These are phyloP conservation scores for Cytospora leucostoma DNA, from an alignment of 2,329 filamentous ascomycete genomes.

Conservation along the genomic window DNA sequence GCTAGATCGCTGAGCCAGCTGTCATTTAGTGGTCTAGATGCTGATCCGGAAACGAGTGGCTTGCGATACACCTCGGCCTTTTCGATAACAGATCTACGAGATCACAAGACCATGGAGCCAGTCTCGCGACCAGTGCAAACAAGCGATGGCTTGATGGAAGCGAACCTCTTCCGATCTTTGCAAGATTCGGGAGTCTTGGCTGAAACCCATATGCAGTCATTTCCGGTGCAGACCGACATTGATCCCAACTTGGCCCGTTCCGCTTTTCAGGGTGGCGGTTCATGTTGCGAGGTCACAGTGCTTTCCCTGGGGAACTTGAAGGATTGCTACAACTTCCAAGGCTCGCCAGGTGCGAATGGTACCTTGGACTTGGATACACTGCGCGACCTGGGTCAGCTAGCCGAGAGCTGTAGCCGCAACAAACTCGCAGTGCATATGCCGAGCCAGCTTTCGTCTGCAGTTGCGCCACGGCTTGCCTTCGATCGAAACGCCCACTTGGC, in stretches of 20 bases:
- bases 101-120: conserved; percentile 9
- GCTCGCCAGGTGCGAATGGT: no score
- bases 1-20: conserved; percentile 1
- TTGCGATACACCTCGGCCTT: conserved; percentile 5
- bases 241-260: conserved; percentile 2
- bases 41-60: background rate
- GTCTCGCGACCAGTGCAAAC: background rate
- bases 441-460: conserved; percentile 8
- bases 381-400: background rate
- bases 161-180: background rate
- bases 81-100: background rate
- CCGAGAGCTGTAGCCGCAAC: background rate
- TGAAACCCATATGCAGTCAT: conserved; percentile 4
- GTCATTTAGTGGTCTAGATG: background rate
- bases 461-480: conserved; percentile 14
- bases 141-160: conserved; percentile 4
- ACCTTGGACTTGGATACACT: conserved; percentile 1
- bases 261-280: conserved; percentile 10
- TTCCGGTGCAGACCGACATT: background rate
- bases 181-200: conserved; percentile 3
- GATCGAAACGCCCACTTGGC: conserved; percentile 15
- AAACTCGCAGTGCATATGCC: conserved; percentile 12
- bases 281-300: background rate
- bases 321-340: background rate
- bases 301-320: background rate